A percentile compares a stretch with the other conserved stretches of the same genome.
Evolutionary conservation across 129 eudicot species (phyloP).

Genomic region (Dittrichia graveolens): DNA sequence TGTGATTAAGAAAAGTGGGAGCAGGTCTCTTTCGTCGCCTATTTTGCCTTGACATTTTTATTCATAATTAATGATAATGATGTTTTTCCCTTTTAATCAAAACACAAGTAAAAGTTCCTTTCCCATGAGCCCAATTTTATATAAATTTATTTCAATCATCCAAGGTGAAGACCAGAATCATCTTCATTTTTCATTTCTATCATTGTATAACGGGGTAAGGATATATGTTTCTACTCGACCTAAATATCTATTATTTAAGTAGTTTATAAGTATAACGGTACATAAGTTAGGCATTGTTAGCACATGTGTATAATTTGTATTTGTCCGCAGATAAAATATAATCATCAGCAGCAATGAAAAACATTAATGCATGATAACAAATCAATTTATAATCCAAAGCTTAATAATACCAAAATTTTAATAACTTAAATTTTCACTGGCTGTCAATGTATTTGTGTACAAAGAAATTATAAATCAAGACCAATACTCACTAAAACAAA

Average conservation of each 20-base stretch:
- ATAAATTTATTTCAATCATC: not conserved
- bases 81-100: conserved; percentile 5
- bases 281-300: too few species aligned
- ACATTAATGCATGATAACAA: not conserved
- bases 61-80: not conserved
- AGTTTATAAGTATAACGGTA: too few species aligned
- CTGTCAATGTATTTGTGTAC: conserved; percentile 14
- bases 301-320: too few species aligned
- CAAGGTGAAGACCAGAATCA: too few species aligned
- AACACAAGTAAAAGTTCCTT: conserved; percentile 18
- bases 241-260: too few species aligned
- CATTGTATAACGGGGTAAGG: too few species aligned
- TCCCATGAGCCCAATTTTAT: not conserved
- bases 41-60: conserved; percentile 8
- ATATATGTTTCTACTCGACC: too few species aligned
- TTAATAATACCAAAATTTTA: conserved; percentile 2
- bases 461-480: conserved; percentile 20
- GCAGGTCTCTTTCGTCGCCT: conserved; percentile 4
- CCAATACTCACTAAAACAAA: conserved; percentile 20
- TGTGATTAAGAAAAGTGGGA: conserved; percentile 15
- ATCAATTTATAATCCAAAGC: not conserved
- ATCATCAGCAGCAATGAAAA: too few species aligned
- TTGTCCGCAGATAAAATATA: too few species aligned
- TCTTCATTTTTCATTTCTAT: too few species aligned
- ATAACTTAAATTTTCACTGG: conserved; percentile 1